Evolutionary conservation across 1,139 yeast species (phyloP).

Genomic region (Yamadazyma epiphylla): DNA sequence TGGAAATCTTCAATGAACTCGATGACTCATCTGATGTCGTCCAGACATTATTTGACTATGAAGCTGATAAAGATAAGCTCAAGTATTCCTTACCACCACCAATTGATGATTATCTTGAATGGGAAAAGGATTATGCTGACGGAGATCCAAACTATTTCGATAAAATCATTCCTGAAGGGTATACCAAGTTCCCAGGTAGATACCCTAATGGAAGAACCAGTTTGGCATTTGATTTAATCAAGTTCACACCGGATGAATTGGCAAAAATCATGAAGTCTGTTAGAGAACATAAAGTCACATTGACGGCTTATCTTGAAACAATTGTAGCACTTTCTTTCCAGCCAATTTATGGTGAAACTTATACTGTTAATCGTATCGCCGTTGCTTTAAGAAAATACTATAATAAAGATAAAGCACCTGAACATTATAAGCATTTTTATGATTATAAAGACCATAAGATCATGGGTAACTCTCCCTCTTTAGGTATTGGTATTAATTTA

Average conservation of each 20-base stretch:
- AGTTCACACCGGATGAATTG: constrained; percentile 24
- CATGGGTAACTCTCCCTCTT: constrained; percentile 32
- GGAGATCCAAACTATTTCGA: constrained; percentile 23
- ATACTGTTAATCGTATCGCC: constrained; percentile 27
- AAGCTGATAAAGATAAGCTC: constrained; percentile 16
- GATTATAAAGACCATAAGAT: constrained; percentile 20
- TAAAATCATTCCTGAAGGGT: constrained; percentile 20
- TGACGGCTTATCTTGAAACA: constrained; percentile 32
- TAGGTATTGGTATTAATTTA: constrained; percentile 26
- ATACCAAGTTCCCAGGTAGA: constrained; percentile 33
- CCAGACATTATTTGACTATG: constrained; percentile 17
- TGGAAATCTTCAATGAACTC: constrained; percentile 12
- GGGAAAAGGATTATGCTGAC: constrained; percentile 21
- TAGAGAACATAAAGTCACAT: constrained; percentile 26
- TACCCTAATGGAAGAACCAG: constrained; percentile 17
- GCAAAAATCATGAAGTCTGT: constrained; percentile 23
- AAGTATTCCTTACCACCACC: constrained; percentile 33
- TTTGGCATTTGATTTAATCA: constrained; percentile 29
- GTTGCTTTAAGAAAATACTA: constrained; percentile 32
- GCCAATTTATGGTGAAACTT: constrained; percentile 24
- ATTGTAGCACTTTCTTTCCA: constrained; percentile 24
- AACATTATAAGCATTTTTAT: constrained; percentile 16
- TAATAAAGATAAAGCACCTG: constrained; percentile 12
- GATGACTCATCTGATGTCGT: constrained; percentile 6
- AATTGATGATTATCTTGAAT: constrained; percentile 24